A percentile compares a stretch with the other conserved stretches of the same genome.
Evolutionary conservation across 371 early-diverging fungal species (phyloP).

Genomic region (Entomophthora muscae): DNA sequence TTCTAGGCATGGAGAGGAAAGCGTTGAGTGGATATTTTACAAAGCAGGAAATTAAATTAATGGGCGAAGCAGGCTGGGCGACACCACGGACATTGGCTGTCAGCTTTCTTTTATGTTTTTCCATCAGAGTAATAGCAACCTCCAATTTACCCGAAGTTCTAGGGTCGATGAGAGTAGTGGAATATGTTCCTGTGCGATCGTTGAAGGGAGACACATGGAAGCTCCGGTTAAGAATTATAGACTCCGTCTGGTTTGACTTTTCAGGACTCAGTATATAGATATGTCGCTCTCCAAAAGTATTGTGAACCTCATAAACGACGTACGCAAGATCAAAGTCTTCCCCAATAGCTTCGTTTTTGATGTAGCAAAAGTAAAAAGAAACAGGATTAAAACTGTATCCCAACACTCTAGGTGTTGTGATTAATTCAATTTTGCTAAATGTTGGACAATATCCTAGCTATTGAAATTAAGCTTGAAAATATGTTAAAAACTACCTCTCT

Average conservation of each 20-base stretch:
- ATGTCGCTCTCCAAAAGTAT: slow-evolving; percentile 35
- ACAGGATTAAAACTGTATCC: slow-evolving; percentile 31
- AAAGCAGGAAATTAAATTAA: slow-evolving; percentile 10
- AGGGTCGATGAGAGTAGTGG: slow-evolving; percentile 15
- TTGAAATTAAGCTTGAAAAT: neutral
- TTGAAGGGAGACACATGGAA: slow-evolving; percentile 43
- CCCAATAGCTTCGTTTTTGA: neutral
- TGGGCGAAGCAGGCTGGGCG: slow-evolving; percentile 12
- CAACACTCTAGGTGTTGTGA: slow-evolving; percentile 27
- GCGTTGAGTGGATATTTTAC: slow-evolving; percentile 20
- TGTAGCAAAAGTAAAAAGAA: slow-evolving; percentile 24
- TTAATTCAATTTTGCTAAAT: slow-evolving; percentile 16
- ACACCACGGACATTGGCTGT: slow-evolving; percentile 8
- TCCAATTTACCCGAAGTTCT: slow-evolving; percentile 3
- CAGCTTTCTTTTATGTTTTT: neutral
- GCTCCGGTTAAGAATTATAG: slow-evolving; percentile 11
- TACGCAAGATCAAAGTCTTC: slow-evolving; percentile 9
- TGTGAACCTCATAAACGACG: slow-evolving; percentile 29
- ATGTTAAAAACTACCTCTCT: neutral
- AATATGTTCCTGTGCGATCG: slow-evolving; percentile 27
- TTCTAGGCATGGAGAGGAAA: slow-evolving; percentile 29
- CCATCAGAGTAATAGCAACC: neutral
- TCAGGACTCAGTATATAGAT: slow-evolving; percentile 20
- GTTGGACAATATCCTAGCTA: neutral
- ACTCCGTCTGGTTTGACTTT: neutral